Base-by-base conservation (phyloP, 2,329 filamentous ascomycete species). In the Fusarium beomiforme region DNA sequence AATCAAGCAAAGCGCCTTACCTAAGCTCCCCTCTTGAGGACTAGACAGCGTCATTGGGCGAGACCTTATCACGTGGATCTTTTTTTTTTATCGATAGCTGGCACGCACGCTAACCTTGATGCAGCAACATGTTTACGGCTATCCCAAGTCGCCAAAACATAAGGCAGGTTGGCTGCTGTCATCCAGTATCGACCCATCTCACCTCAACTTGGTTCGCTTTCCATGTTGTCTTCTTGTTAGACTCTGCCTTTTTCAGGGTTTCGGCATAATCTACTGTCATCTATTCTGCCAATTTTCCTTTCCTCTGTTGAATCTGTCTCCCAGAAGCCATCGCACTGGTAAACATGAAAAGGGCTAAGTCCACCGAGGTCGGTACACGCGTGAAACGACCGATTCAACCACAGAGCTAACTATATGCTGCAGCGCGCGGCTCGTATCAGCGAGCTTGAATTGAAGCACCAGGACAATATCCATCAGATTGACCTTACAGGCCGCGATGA, bases 401-500 rank as follows among this genome's bases (percentile, higher is more conserved):
- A 19, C 24, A 49, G 69, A 74, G 64, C 71, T 75, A 57, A 76
- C 71, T 59, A 55, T 44, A 56, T 44, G 50, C 37, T 26, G 34
- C 53, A 89, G 87, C 83, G 82, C 63, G 78, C 80, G 61, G 80
- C 83, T 64, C 79, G 79, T 31, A 81, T 88, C 37, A 86, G 87
- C 70, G 80, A 85, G 26, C 86, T 94, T 57, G 93, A 97, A 78
- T 82, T 92, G 67, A 88, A 88, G 74, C 93, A 95, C 78, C 89
- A 92, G 72, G 86, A 87, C 65, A 88, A 87, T 71, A 81, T 88
- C 59, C 89, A 91, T 73, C 85, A 90, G 59, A 87, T 92, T 37
- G 88, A 93, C 57, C 83, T 91, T 14, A 85, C 97, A 59, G 83
- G 89, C 72, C 92, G 93, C 75, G 90, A 94, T 71, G 95, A 98